Evolutionary conservation across 352 stramenopile genomes (phyloP).

Genomic region (Plasmopara halstedii): DNA sequence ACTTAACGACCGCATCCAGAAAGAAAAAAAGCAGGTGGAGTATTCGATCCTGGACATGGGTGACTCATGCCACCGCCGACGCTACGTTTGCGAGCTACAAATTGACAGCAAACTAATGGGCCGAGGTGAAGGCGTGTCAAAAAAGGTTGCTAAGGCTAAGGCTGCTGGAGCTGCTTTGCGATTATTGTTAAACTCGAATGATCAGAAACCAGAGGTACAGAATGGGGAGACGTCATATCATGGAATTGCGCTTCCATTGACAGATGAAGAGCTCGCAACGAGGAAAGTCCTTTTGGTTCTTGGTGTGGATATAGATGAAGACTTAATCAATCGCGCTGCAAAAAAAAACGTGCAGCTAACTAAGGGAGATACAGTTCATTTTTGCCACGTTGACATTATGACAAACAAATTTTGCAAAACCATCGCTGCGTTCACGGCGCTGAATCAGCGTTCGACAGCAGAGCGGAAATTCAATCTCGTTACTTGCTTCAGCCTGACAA

Average conservation of each 20-base stretch:
- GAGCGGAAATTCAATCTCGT: constrained; percentile 58
- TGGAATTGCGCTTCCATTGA: constrained; percentile 14
- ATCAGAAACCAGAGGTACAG: constrained; percentile 8
- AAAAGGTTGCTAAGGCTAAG: constrained; percentile 78
- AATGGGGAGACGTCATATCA: background rate
- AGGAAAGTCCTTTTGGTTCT: constrained; percentile 48
- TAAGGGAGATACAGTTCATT: constrained; percentile 36
- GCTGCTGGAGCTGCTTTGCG: constrained; percentile 41
- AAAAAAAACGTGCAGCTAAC: constrained; percentile 29
- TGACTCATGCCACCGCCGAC: constrained; percentile 45
- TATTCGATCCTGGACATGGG: constrained; percentile 53
- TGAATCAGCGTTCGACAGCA: constrained; percentile 25
- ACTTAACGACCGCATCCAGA: constrained; percentile 66
- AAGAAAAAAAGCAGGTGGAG: constrained; percentile 48
- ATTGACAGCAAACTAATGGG: constrained; percentile 44
- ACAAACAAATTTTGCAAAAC: constrained; percentile 33
- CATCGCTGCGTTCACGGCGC: constrained; percentile 34
- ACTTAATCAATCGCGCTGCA: constrained; percentile 47
- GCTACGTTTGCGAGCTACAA: constrained; percentile 51
- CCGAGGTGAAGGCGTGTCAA: constrained; percentile 57
- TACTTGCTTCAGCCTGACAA: constrained; percentile 80
- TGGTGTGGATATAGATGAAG: constrained; percentile 65
- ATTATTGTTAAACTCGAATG: constrained; percentile 7
- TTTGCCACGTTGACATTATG: constrained; percentile 53
- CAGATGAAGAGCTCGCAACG: constrained; percentile 14